Evolutionary conservation across 1,284 basidiomycete species (phyloP).

Genomic region (Naganishia albida): DNA sequence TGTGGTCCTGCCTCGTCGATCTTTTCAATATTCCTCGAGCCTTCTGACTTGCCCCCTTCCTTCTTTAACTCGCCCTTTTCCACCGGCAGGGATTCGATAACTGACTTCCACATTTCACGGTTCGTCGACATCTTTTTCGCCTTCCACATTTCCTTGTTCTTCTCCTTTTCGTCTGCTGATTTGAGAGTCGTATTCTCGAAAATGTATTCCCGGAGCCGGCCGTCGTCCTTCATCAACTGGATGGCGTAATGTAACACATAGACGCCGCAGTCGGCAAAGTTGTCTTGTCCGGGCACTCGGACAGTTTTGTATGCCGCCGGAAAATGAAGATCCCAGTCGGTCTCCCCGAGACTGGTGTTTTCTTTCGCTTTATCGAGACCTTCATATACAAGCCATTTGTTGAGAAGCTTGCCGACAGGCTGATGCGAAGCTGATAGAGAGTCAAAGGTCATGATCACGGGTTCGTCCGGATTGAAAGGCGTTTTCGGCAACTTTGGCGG

Average conservation of each 20-base stretch:
- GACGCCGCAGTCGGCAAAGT: conserved; percentile 59
- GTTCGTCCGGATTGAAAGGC: conserved; percentile 55
- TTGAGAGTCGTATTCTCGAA: conserved; percentile 8
- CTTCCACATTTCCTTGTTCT: conserved; percentile 17
- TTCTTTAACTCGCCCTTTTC: not conserved
- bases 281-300: conserved; percentile 56
- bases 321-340: not conserved
- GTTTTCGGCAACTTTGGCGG: not conserved
- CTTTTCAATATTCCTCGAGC: not conserved
- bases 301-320: conserved; percentile 31
- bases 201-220: conserved; percentile 4
- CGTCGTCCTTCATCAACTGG: conserved; percentile 12
- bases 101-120: conserved; percentile 14
- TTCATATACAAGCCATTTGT: conserved; percentile 72
- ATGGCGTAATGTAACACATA: conserved; percentile 53
- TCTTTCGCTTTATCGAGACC: conserved; percentile 59
- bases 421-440: conserved; percentile 74
- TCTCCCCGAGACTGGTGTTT: conserved; percentile 17
- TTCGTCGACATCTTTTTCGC: conserved; percentile 7
- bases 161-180: conserved; percentile 2
- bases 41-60: not conserved
- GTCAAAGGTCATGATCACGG: conserved; percentile 81
- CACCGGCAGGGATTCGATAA: not conserved
- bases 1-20: not conserved
- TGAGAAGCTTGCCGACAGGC: conserved; percentile 64